A percentile compares a stretch with the other conserved stretches of the same genome.
phyloP scores from a whole-genome alignment of 768 basidiomycete species.

The Serendipita sp. region DNA sequence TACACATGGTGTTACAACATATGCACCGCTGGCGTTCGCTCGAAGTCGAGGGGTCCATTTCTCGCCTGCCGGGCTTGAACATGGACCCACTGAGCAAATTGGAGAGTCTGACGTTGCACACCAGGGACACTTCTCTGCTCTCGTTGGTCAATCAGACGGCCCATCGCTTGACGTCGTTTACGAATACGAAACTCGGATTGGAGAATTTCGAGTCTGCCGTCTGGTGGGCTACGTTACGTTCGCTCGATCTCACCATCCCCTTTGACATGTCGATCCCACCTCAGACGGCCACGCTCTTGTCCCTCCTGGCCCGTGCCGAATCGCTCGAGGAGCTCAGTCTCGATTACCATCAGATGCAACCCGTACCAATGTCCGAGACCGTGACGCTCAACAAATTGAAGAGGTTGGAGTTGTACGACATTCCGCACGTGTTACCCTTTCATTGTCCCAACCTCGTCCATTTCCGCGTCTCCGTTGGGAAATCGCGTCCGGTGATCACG shows the following conservation, averaged over 20 bases:
- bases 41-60: not conserved
- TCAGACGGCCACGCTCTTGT: not conserved
- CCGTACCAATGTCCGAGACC: not conserved
- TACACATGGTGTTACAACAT: not conserved
- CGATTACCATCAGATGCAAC: not conserved
- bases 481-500: not conserved
- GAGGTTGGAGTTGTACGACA: not conserved
- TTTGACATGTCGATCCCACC: not conserved
- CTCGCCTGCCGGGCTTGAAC: not conserved
- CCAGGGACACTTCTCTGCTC: not conserved
- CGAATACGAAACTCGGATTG: not conserved
- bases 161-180: not conserved
- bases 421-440: not conserved
- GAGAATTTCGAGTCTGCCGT: not conserved
- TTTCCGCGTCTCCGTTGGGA: not conserved
- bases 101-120: not conserved
- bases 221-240: not conserved
- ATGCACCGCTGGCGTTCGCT: not conserved
- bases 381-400: not conserved
- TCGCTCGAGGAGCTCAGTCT: not conserved
- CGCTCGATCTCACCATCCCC: not conserved
- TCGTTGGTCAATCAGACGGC: not conserved
- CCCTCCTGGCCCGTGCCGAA: not conserved
- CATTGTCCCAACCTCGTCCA: constrained; percentile 1
- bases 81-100: not conserved